phyloP scores from a whole-genome alignment of 257 asterid genomes.

The Solanum medicagineum region DNA sequence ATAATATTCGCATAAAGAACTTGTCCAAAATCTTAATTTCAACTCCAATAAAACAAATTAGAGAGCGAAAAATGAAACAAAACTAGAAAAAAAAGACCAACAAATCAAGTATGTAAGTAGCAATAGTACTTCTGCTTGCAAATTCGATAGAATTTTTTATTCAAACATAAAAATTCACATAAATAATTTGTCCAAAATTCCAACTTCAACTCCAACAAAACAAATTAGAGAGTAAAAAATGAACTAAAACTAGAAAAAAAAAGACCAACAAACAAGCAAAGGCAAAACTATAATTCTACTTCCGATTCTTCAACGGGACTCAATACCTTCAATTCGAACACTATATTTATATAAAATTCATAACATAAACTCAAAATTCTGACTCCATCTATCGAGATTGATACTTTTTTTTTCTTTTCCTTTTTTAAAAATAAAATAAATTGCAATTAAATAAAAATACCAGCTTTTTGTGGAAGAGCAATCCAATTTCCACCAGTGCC shows the following conservation, averaged over 20 bases:
- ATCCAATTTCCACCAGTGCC: conserved; percentile 90
- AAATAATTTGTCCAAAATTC: background rate
- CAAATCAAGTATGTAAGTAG: background rate
- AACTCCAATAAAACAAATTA: too few species aligned
- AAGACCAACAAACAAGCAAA: background rate
- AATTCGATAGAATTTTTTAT: background rate
- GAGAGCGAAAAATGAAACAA: too few species aligned
- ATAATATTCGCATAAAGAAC: too few species aligned
- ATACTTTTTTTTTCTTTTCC: too few species aligned
- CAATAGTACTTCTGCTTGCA: too few species aligned
- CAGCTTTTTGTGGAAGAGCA: conserved; percentile 77
- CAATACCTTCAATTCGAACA: background rate
- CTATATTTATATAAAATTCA: background rate
- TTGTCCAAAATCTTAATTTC: too few species aligned
- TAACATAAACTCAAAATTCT: background rate
- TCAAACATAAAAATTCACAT: background rate
- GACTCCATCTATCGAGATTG: too few species aligned
- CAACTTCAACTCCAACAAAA: background rate
- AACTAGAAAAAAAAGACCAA: background rate
- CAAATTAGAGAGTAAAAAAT: background rate
- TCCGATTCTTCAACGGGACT: background rate
- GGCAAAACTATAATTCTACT: background rate
- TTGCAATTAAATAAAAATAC: conserved; percentile 5
- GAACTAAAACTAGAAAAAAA: background rate
- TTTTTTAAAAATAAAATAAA: too few species aligned